A percentile compares a stretch with the other conserved stretches of the same genome.
Evolutionary conservation across 306 rosid species (phyloP).

Genomic region (Elaeagnus macrophylla): DNA sequence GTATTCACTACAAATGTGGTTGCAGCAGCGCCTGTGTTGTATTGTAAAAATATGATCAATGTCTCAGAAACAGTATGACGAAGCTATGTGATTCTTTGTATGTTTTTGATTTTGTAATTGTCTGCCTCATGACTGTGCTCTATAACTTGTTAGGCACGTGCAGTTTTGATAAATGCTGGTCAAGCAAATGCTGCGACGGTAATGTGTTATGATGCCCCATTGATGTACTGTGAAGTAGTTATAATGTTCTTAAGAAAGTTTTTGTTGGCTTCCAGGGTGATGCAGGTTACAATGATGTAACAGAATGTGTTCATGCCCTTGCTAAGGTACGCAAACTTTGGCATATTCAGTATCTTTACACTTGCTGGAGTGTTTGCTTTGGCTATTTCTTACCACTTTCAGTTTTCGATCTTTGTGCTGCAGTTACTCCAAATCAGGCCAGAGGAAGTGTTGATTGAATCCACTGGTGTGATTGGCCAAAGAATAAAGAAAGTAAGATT

Average conservation of each 20-base stretch:
- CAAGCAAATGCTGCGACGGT: constrained; percentile 98
- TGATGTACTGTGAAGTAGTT: background rate
- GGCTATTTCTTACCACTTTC: background rate
- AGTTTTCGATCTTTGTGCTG: constrained; percentile 4
- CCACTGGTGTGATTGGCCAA: constrained; percentile 90
- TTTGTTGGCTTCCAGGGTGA: constrained; percentile 54
- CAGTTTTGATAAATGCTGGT: constrained; percentile 88
- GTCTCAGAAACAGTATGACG: constrained; percentile 47
- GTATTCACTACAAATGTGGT: constrained; percentile 85
- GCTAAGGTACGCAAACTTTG: constrained; percentile 48
- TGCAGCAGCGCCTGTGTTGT: constrained; percentile 94
- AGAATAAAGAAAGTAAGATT: constrained; percentile 69
- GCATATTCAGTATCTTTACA: constrained; percentile 6
- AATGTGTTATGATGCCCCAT: constrained; percentile 5
- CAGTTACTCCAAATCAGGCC: constrained; percentile 64
- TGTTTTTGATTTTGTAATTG: constrained; percentile 8
- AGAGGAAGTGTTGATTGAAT: constrained; percentile 70
- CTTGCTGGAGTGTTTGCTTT: background rate
- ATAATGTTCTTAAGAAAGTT: constrained; percentile 17
- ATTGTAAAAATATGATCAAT: constrained; percentile 46
- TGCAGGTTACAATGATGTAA: constrained; percentile 67
- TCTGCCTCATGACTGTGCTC: constrained; percentile 18
- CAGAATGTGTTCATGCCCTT: constrained; percentile 53
- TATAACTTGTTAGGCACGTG: constrained; percentile 63
- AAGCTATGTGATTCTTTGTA: background rate